These are phyloP conservation scores for Fusarium chlamydosporum DNA, from an alignment of 2,329 filamentous ascomycete species.

Conservation along the genomic window DNA sequence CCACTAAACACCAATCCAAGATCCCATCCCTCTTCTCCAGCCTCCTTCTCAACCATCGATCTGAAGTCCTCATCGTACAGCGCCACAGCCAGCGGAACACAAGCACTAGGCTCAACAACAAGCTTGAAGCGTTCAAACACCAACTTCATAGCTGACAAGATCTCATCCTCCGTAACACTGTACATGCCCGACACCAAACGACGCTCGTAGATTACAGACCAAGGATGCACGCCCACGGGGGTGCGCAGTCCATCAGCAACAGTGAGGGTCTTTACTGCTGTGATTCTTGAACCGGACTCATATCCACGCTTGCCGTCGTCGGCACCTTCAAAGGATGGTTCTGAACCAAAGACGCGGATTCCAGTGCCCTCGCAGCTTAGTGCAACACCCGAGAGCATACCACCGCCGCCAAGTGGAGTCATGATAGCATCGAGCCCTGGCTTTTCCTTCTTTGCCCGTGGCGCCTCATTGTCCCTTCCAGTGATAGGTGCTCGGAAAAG, in stretches of 20 bases:
- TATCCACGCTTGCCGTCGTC: conserved; percentile 86
- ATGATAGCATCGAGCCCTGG: conserved; percentile 77
- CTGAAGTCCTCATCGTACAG: conserved; percentile 90
- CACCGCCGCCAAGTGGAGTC: conserved; percentile 88
- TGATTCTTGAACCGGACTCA: conserved; percentile 73
- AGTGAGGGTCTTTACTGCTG: conserved; percentile 79
- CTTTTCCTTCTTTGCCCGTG: conserved; percentile 41
- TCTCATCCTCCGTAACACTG: conserved; percentile 85
- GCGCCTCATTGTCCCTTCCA: conserved; percentile 38
- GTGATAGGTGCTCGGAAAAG: conserved; percentile 39
- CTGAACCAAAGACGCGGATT: conserved; percentile 85
- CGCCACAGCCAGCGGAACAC: conserved; percentile 85
- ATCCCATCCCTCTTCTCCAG: conserved; percentile 80
- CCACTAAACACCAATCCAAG: conserved; percentile 72
- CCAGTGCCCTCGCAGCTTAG: conserved; percentile 80
- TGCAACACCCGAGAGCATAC: conserved; percentile 86
- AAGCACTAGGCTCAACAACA: conserved; percentile 89
- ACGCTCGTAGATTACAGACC: conserved; percentile 80
- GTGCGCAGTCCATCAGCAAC: conserved; percentile 92
- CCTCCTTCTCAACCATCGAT: conserved; percentile 76
- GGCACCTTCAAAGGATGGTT: conserved; percentile 84
- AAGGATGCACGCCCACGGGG: conserved; percentile 82
- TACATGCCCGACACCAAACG: conserved; percentile 78
- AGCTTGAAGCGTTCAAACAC: conserved; percentile 91
- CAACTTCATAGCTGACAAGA: conserved; percentile 79